These are phyloP conservation scores for Allium cepa DNA, from an alignment of 106 monocot species.

Conservation along the genomic window DNA sequence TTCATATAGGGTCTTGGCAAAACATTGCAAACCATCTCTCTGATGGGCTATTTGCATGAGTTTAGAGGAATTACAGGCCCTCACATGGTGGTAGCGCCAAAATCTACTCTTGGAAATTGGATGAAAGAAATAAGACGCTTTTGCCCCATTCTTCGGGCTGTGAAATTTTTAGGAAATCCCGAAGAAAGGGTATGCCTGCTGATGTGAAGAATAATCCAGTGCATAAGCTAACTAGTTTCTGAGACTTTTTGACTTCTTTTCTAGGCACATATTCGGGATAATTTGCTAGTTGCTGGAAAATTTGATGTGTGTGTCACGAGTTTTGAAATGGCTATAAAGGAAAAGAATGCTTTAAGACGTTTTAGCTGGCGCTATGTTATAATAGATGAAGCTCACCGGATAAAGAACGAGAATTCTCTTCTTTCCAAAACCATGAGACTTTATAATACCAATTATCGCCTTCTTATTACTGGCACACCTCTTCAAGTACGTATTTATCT, in stretches of 20 bases:
- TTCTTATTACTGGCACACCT: conserved; percentile 71
- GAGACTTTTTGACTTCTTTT: neutral
- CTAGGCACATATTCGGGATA: conserved; percentile 54
- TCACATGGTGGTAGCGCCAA: conserved; percentile 95
- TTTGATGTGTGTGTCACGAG: conserved; percentile 71
- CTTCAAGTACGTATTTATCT: conserved; percentile 39
- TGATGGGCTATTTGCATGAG: conserved; percentile 83
- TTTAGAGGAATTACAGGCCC: conserved; percentile 96
- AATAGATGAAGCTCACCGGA: conserved; percentile 74
- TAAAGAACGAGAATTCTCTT: conserved; percentile 77
- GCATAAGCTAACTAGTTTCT: too few relatives aligned
- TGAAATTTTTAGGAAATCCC: conserved; percentile 87
- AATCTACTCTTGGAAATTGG: conserved; percentile 97
- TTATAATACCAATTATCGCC: conserved; percentile 59
- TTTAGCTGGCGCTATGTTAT: conserved; percentile 78
- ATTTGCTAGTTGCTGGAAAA: conserved; percentile 61
- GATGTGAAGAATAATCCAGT: too few relatives aligned
- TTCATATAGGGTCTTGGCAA: conserved; percentile 83
- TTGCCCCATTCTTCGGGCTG: conserved; percentile 72
- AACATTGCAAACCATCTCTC: conserved; percentile 89
- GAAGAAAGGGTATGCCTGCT: conserved; percentile 66
- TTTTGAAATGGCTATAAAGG: conserved; percentile 79
- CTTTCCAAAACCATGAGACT: conserved; percentile 74
- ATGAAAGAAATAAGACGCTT: conserved; percentile 90
- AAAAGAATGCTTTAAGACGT: conserved; percentile 47